Base-by-base conservation (phyloP, 1,139 yeast genomes). In the Neolecta irregularis region DNA sequence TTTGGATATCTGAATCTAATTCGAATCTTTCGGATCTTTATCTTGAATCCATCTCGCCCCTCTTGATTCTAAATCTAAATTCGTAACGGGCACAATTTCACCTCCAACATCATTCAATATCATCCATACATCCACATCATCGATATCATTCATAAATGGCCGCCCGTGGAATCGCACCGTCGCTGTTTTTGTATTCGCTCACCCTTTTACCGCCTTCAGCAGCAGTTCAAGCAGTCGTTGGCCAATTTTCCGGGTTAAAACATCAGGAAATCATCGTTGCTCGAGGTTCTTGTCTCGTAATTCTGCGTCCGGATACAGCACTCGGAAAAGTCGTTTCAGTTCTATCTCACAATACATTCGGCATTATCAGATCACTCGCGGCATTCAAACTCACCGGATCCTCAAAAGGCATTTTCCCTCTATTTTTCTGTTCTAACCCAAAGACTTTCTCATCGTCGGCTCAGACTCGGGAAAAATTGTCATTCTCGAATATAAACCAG, bases 391-490 rank as follows among this genome's bases (percentile, higher is more conserved):
- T 66, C 8, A 60, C 69, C 1, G 81, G 76, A 0, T 53, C 69
- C 1, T 20, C 20, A 20, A 28, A 28, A 9, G 31, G 31, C 22
- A 16, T 15, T 15, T 28, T 26, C 12, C 20, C 22, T 6, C 13
- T 24, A 24, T 16, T 36, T 9, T 18, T 18, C 7, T 31, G 15
- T 31, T 23, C n/a, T 30, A 3, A 11, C 13, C 15, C 0, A 61
- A 61, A 36, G 91, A 80, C 45, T 60, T 60, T 26, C 46, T 85
- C 18, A 67, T 76, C n/a, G 54, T 81, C 2, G 68, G 91, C 0
- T 71, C 92, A 1, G 96, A 85, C 50, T 69, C 93, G 1, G 96
- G 96, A 0, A 69, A 71, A 39, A 46, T 83, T 15, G 60, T 74
- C 0, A 53, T 85, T 0, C 54, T 75, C 11, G 69, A 68, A 43